A percentile compares a stretch with the other conserved stretches of the same genome.
Evolutionary conservation across 2,329 filamentous ascomycete genomes (phyloP).

Genomic region (Colletotrichum endophyticum): DNA sequence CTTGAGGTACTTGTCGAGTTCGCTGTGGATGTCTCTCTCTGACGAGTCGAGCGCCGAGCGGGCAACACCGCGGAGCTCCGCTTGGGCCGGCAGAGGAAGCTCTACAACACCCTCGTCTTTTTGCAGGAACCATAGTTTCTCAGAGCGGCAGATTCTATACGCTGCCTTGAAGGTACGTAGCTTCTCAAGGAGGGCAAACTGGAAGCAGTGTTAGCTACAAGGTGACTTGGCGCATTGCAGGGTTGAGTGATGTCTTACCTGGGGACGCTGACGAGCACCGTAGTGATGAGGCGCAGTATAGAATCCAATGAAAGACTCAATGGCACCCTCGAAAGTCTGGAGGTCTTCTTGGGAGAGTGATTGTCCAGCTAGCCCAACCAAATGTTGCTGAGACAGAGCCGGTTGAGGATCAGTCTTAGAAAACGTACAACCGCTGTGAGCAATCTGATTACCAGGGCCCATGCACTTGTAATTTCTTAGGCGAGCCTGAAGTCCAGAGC

Average conservation of each 20-base stretch:
- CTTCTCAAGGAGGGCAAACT: conserved; percentile 24
- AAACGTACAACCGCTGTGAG: not conserved
- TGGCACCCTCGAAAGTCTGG: not conserved
- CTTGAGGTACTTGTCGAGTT: conserved; percentile 41
- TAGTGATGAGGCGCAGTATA: no score
- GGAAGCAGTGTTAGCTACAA: not conserved
- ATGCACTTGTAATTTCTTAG: not conserved
- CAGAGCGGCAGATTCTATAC: conserved; percentile 53
- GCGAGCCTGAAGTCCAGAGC: not conserved
- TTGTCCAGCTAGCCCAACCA: not conserved
- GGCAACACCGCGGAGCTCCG: conserved; percentile 45
- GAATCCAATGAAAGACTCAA: not conserved
- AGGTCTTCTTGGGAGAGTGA: not conserved
- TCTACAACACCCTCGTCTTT: not conserved
- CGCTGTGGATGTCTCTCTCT: conserved; percentile 45
- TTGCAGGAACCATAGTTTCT: conserved; percentile 20
- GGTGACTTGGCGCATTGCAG: not conserved
- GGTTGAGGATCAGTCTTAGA: not conserved
- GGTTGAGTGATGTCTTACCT: not conserved
- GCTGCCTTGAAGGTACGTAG: conserved; percentile 49
- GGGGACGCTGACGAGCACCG: not conserved
- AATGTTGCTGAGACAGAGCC: not conserved
- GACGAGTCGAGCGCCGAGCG: conserved; percentile 38
- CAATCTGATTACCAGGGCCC: not conserved
- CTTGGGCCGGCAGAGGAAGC: conserved; percentile 44